Conservation (phyloP, 2,329 filamentous ascomycete species). For the Lojkania enalia region DNA sequence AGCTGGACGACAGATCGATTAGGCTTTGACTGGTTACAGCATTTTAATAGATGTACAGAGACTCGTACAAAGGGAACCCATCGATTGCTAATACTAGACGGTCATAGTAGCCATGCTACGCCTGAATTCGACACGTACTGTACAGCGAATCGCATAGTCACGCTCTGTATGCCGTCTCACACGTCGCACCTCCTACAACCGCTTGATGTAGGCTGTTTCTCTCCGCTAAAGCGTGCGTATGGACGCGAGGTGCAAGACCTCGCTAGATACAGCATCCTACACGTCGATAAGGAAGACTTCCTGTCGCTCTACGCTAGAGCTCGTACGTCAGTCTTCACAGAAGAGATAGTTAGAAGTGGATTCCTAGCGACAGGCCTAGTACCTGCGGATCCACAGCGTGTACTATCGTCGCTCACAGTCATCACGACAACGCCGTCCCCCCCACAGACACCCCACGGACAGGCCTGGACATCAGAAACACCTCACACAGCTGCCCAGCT, state of each 20-base stretch:
- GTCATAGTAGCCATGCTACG: slow-evolving; percentile 6
- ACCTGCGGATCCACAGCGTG: slow-evolving; percentile 15
- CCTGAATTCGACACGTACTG: slow-evolving; percentile 5
- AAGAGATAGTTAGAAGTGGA: background rate
- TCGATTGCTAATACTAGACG: slow-evolving; percentile 6
- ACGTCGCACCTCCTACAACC: slow-evolving; percentile 5
- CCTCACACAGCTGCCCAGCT: slow-evolving; percentile 19
- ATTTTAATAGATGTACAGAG: slow-evolving; percentile 8
- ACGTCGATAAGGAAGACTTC: background rate
- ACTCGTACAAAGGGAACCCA: slow-evolving; percentile 2
- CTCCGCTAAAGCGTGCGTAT: slow-evolving; percentile 1
- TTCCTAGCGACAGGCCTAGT: slow-evolving; percentile 17
- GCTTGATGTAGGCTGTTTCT: slow-evolving; percentile 1
- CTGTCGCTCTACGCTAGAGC: background rate
- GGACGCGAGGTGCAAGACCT: background rate
- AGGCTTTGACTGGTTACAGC: slow-evolving; percentile 6
- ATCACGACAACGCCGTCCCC: slow-evolving; percentile 19
- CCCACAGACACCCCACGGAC: slow-evolving; percentile 11
- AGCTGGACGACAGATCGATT: slow-evolving; percentile 9
- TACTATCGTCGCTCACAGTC: slow-evolving; percentile 18
- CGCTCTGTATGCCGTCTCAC: slow-evolving; percentile 6
- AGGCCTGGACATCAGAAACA: slow-evolving; percentile 18
- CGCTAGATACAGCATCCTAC: too few relatives aligned
- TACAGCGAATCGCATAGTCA: slow-evolving; percentile 5
- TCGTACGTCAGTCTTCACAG: too few relatives aligned